Base-by-base conservation (phyloP, 1,139 yeast species). In the Zhuliangozyma blackwelliae region DNA sequence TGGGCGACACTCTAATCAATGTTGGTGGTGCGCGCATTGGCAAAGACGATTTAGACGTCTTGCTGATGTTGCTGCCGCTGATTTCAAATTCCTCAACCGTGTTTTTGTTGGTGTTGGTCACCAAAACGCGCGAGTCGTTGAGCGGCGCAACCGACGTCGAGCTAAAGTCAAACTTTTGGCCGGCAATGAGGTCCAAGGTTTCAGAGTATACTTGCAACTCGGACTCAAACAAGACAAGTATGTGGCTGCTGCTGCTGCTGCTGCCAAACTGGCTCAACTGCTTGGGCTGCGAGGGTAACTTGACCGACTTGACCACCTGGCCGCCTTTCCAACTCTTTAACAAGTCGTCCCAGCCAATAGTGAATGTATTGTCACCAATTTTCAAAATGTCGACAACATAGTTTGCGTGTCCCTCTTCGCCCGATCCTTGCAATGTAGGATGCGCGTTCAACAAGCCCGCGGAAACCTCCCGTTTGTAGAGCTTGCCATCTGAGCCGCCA, bases 311-410 rank as follows among this genome's bases (percentile, higher is more conserved):
- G 9, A 55, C 52, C n/a, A 64, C 49, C 10, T 49, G 40, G 22
- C 54, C 57, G 30, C 54, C 56, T 9, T 55, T 49, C 59, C 83
- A 64, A 3, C 65, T 50, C 51, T 75, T 77, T 35, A 89, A 51
- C n/a, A 77, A 75, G 53, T 88, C 95, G 57, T 92, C 98, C 97
- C 97, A 90, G 1, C 90, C 95, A 25, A 79, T 66, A 13, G 94
- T 72, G 38, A 74, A 62, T 10, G 79, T 46, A 2, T 47, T 42
- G 2, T 54, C 54, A 19, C 50, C 51, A 9, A 48, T 57, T 29
- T 44, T 47, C 20, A 54, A 50, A 27, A 72, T 53, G 61, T 60
- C 81, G 33, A 72, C 77, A 27, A 87, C 70, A 47, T 79, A 69
- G 50, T 83, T 84, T 1, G 71, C 50, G 55, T 85, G 92, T 9